A percentile compares a stretch with the other conserved stretches of the same genome.
Evolutionary conservation across 305 asterid species (phyloP).

Genomic region (Petunia hybrid): DNA sequence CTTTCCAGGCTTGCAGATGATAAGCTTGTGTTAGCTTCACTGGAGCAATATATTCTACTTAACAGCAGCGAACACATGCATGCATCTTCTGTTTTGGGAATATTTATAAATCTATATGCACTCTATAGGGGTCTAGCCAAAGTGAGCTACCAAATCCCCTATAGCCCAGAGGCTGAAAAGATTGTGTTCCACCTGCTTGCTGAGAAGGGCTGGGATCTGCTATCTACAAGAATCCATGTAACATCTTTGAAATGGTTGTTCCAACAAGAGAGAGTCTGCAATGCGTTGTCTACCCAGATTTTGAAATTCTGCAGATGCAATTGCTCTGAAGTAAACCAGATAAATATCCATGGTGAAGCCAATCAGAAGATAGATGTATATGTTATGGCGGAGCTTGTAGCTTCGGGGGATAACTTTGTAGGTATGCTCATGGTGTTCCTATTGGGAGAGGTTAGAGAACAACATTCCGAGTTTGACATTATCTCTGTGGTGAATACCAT

Average conservation of each 20-base stretch:
- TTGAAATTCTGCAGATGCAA: conserved; percentile 66
- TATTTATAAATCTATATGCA: conserved; percentile 73
- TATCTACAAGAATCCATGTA: conserved; percentile 67
- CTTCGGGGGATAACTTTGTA: conserved; percentile 69
- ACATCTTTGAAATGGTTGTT: conserved; percentile 87
- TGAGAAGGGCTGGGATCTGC: conserved; percentile 79
- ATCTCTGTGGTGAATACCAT: conserved; percentile 62
- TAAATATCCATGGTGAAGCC: conserved; percentile 44
- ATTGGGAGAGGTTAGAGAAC: conserved; percentile 66
- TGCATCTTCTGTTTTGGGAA: conserved; percentile 54
- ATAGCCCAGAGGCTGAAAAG: conserved; percentile 91
- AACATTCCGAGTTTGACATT: conserved; percentile 57
- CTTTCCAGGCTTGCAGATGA: conserved; percentile 81
- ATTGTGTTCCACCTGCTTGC: conserved; percentile 66
- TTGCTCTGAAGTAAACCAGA: conserved; percentile 42
- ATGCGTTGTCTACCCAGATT: conserved; percentile 65
- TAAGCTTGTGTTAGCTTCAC: conserved; percentile 80
- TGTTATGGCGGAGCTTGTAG: conserved; percentile 69
- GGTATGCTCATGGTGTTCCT: conserved; percentile 62
- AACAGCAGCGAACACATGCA: conserved; percentile 56
- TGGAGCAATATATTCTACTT: conserved; percentile 90
- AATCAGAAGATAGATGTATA: conserved; percentile 52
- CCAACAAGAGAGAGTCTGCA: conserved; percentile 88
- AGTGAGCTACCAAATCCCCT: conserved; percentile 81
- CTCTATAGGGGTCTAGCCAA: conserved; percentile 82